Evolutionary conservation across 768 basidiomycete genomes (phyloP).

Genomic region (Plicaturopsis crispa): DNA sequence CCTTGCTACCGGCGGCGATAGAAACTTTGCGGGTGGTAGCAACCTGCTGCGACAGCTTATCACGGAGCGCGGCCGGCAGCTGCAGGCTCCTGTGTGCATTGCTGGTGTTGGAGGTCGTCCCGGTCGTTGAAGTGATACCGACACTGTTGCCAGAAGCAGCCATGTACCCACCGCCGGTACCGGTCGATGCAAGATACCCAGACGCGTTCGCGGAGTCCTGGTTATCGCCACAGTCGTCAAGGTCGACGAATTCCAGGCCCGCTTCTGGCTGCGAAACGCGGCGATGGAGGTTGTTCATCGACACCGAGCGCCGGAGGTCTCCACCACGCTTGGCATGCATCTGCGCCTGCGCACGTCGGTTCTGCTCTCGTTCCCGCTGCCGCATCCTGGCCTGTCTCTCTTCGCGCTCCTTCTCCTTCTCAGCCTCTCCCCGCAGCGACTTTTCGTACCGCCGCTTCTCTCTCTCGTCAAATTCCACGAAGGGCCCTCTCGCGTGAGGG

Average conservation of each 20-base stretch:
- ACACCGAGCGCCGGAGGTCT: slow-evolving; percentile 67
- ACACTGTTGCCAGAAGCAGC: slow-evolving; percentile 97
- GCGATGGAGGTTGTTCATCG: slow-evolving; percentile 70
- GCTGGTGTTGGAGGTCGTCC: slow-evolving; percentile 68
- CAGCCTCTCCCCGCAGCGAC: slow-evolving; percentile 33
- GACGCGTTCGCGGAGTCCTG: slow-evolving; percentile 59
- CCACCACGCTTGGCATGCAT: slow-evolving; percentile 27
- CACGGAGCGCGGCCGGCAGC: slow-evolving; percentile 45
- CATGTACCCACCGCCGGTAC: slow-evolving; percentile 52
- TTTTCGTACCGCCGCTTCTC: slow-evolving; percentile 65
- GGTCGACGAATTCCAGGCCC: slow-evolving; percentile 32
- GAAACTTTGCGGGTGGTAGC: slow-evolving; percentile 52
- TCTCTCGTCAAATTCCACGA: slow-evolving; percentile 66
- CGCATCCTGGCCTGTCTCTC: slow-evolving; percentile 16
- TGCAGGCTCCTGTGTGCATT: slow-evolving; percentile 35
- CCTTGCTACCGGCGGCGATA: slow-evolving; percentile 14
- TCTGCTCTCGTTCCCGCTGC: slow-evolving; percentile 17
- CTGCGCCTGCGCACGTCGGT: slow-evolving; percentile 20
- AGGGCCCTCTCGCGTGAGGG: slow-evolving; percentile 65
- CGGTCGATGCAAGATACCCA: slow-evolving; percentile 60
- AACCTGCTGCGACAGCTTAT: slow-evolving; percentile 56
- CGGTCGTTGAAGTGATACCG: slow-evolving; percentile 82
- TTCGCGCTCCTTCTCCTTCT: slow-evolving; percentile 25
- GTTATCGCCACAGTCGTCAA: slow-evolving; percentile 26
- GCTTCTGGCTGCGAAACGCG: slow-evolving; percentile 34